Evolutionary conservation across 2,329 filamentous ascomycete genomes (phyloP).

Genomic region (Aspergillus brasiliensis): DNA sequence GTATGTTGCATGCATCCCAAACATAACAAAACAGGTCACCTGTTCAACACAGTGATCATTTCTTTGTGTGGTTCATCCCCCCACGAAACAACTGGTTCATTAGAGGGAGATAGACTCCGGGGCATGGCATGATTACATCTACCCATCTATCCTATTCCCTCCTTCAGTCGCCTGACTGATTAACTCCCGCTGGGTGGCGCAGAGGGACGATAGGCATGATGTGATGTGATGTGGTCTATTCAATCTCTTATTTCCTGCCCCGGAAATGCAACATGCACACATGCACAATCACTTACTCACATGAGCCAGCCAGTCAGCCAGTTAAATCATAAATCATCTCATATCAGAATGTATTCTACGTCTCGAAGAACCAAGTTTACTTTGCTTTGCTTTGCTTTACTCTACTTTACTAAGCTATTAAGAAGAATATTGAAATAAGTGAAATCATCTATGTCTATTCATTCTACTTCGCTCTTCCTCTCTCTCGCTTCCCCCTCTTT

Average conservation of each 20-base stretch:
- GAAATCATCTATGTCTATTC: not conserved
- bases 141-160: not conserved
- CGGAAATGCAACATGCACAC: not conserved
- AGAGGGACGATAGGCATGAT: no score
- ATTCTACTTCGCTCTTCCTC: not conserved
- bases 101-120: no score
- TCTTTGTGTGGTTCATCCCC: not conserved
- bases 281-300: not conserved
- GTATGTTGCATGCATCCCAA: no score
- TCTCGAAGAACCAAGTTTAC: no score
- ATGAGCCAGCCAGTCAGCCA: no score
- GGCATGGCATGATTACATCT: not conserved
- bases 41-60: slow-evolving; percentile 3
- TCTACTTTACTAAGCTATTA: not conserved
- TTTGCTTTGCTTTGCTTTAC: not conserved
- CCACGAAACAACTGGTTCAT: not conserved
- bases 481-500: not conserved
- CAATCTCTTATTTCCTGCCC: no score
- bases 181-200: no score
- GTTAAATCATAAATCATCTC: not conserved
- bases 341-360: not conserved
- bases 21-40: not conserved
- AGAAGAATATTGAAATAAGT: slow-evolving; percentile 1
- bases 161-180: no score
- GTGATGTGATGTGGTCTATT: no score